Percentiles rank a stretch among this genome's conserved stretches.
Evolutionary conservation across 2,329 filamentous ascomycete species (phyloP).

Genomic region (Exserohilum turcica): DNA sequence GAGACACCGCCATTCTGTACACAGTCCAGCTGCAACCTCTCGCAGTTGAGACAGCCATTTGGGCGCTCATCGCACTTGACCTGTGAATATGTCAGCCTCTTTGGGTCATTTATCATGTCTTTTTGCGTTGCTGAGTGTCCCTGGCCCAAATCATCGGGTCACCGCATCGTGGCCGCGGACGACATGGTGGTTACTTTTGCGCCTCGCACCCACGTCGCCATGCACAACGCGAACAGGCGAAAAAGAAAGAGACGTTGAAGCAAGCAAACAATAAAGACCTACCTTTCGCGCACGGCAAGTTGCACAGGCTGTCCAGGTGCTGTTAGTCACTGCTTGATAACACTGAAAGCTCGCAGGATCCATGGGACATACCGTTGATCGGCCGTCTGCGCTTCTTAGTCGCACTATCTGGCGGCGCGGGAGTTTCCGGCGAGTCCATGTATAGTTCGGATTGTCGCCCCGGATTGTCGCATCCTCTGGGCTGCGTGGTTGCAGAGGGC

Average conservation of each 20-base stretch:
- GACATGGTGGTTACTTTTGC: neutral
- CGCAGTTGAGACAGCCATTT: conserved; percentile 40
- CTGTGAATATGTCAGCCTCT: conserved; percentile 18
- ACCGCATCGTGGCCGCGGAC: neutral
- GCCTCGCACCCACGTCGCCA: neutral
- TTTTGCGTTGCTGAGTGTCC: neutral
- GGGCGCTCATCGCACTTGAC: conserved; percentile 43
- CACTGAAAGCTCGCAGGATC: neutral
- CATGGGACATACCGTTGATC: conserved; percentile 28
- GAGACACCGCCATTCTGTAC: conserved; percentile 31
- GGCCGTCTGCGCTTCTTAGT: conserved; percentile 33
- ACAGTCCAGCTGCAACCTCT: conserved; percentile 35
- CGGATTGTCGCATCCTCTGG: conserved; percentile 16
- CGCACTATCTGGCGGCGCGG: conserved; percentile 15
- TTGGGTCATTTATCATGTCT: neutral
- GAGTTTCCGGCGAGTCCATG: conserved; percentile 17
- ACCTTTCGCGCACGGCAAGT: conserved; percentile 29
- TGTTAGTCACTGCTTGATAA: conserved; percentile 9
- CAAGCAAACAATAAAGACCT: neutral
- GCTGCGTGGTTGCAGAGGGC: conserved; percentile 12
- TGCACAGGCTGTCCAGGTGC: conserved; percentile 17
- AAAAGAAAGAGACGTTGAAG: neutral
- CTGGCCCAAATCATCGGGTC: neutral
- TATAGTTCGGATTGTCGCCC: conserved; percentile 17
- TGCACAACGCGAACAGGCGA: neutral